Evolutionary conservation across 345 rosid genomes (phyloP), one percentile per base, ranked within the genome.

Genomic region (Syzygium oleosum): DNA sequence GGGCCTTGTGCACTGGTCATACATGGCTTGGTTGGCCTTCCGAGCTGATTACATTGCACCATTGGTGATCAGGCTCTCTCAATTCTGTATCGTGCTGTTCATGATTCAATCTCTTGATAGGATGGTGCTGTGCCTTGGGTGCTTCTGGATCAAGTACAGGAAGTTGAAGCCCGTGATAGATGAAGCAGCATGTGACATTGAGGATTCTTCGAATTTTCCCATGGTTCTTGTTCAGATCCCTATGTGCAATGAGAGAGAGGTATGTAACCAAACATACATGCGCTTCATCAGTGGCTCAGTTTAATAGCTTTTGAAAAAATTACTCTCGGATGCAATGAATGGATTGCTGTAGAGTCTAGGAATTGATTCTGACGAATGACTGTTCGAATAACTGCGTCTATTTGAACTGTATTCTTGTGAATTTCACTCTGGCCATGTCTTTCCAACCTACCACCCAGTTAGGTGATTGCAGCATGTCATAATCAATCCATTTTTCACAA

Each of bases 211-310:
- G 25, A 79, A 83, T 85, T 83, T 56, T 88, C 99, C 99, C 8
- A 97, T 93, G 98, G 98, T 97, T 86, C 96, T 97, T 88, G 93
- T 97, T 90, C 99, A 97, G 94, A 97, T 97, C 91, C 99, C 99
- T 21, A 97, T 97, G 99, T 96, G 98, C 94, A 97, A 97, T 85
- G 99, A 97, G 84, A 90, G 95, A 91, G 99, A 97, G 98, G 98
- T 95, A 73, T 19, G 49, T 34, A 19, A 73, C 25, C 80, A 73
- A 73, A 34, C 46, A 73, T 34, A 19, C 43, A 19, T 2, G 22
- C 49, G 38, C 80, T 73, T 73, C 49, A 34, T 73, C 80, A 73
- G 46, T 34, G 49, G 49, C 49, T 73, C 46, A 34, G 12, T 34
- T 68, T 34, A 34, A 73, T 73, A 34, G 80, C 25, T 34, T 73